Percentiles rank a stretch among this genome's conserved stretches.
Evolutionary conservation across 2,329 filamentous ascomycete species (phyloP).

Genomic region (Phaeophleospora eucalypticola): DNA sequence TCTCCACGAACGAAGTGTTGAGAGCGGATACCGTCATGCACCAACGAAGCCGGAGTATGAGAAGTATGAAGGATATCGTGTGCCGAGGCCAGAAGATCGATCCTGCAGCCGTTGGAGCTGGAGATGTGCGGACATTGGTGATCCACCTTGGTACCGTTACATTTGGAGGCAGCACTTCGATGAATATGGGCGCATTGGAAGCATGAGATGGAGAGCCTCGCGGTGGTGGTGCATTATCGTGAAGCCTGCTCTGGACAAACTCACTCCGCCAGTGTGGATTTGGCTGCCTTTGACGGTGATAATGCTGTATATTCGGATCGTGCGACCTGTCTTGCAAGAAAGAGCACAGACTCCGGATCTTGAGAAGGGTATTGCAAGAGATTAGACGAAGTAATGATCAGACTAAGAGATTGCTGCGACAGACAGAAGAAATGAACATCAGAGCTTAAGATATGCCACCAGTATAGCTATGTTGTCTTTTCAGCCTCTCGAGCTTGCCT

Average conservation of each 20-base stretch:
- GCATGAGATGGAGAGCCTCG: slow-evolving; percentile 3
- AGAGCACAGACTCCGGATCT: neutral
- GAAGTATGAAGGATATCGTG: slow-evolving; percentile 3
- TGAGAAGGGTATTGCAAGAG: too few relatives aligned
- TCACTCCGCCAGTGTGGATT: neutral
- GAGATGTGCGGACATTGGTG: slow-evolving; percentile 14
- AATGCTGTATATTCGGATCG: neutral
- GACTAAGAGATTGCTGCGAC: too few relatives aligned
- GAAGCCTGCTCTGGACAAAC: neutral
- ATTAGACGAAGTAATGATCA: too few relatives aligned
- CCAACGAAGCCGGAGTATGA: neutral
- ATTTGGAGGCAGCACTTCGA: slow-evolving; percentile 15
- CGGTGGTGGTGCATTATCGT: neutral
- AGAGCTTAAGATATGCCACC: too few relatives aligned
- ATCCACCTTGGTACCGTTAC: slow-evolving; percentile 15
- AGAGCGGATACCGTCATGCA: neutral
- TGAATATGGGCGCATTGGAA: slow-evolving; percentile 10
- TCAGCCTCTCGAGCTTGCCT: too few relatives aligned
- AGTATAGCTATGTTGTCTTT: too few relatives aligned
- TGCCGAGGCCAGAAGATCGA: slow-evolving; percentile 8
- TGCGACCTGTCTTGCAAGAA: neutral
- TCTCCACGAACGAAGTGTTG: neutral
- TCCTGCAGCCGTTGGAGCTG: slow-evolving; percentile 11
- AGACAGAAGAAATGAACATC: too few relatives aligned
- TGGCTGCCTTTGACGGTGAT: neutral